Percentiles rank a stretch among this genome's conserved stretches.
Evolutionary conservation across 2,329 filamentous ascomycete genomes (phyloP).

Genomic region (Cladophialophora bantiana): DNA sequence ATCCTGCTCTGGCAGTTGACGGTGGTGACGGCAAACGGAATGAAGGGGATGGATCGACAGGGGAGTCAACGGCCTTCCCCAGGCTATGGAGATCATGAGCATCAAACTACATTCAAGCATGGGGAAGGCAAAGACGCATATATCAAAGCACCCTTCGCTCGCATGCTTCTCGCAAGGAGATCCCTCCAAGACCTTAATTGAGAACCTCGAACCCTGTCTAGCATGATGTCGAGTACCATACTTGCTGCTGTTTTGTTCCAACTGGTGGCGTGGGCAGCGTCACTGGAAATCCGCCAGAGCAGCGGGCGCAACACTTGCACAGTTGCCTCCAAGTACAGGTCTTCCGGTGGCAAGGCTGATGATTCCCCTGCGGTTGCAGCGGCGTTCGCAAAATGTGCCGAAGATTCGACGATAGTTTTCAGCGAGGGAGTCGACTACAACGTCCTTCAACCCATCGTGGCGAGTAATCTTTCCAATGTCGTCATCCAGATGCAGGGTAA

Average conservation of each 20-base stretch:
- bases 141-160: neutral
- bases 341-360: constrained; percentile 49
- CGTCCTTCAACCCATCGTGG: constrained; percentile 50
- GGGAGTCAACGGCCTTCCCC: neutral
- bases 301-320: constrained; percentile 16
- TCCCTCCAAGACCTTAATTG: too few relatives aligned
- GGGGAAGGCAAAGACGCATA: neutral
- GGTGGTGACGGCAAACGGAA: too few relatives aligned
- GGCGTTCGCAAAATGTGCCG: constrained; percentile 49
- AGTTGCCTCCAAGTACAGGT: constrained; percentile 37
- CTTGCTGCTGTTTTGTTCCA: neutral
- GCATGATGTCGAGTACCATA: constrained; percentile 1
- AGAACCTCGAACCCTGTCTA: neutral
- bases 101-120: neutral
- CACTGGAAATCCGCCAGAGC: constrained; percentile 6
- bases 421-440: constrained; percentile 53
- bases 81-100: neutral
- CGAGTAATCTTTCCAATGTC: constrained; percentile 53
- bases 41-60: too few relatives aligned
- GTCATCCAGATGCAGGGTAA: constrained; percentile 54
- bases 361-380: constrained; percentile 50
- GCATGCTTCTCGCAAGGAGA: too few relatives aligned
- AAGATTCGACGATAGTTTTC: constrained; percentile 49
- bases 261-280: neutral
- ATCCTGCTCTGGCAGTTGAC: too few relatives aligned